Evolutionary conservation across 2,329 filamentous ascomycete species (phyloP).

Genomic region (Didymella exigua): DNA sequence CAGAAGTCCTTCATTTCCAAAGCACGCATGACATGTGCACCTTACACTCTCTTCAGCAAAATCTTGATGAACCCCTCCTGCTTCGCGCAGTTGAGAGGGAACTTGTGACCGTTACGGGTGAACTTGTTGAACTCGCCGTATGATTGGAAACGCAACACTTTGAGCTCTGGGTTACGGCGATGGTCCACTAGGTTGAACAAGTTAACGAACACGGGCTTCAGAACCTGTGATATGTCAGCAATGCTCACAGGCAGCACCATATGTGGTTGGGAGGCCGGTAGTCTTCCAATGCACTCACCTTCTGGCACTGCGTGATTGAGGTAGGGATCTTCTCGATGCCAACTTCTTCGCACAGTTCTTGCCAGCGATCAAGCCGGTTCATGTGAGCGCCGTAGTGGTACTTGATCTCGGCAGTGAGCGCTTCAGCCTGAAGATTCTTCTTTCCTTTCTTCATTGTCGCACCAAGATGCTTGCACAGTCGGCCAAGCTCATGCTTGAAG

Average conservation of each 20-base stretch:
- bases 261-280: not conserved
- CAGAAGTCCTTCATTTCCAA: not conserved
- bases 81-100: constrained; percentile 31
- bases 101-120: constrained; percentile 21
- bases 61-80: constrained; percentile 29
- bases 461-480: constrained; percentile 20
- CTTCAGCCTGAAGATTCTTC: constrained; percentile 8
- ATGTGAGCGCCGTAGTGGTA: constrained; percentile 25
- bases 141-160: constrained; percentile 22
- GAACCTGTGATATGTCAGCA: constrained; percentile 19
- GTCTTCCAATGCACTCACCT: not conserved
- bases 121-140: constrained; percentile 21
- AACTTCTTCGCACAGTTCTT: constrained; percentile 34
- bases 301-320: constrained; percentile 36
- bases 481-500: constrained; percentile 28
- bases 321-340: constrained; percentile 22
- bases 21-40: not conserved
- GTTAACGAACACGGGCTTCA: constrained; percentile 32
- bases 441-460: not conserved
- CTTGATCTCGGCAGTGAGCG: constrained; percentile 29
- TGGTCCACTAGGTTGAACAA: constrained; percentile 33
- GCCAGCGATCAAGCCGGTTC: constrained; percentile 29
- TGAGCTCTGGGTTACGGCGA: constrained; percentile 24
- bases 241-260: not conserved
- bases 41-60: constrained; percentile 19